phyloP scores from a whole-genome alignment of 2,329 filamentous ascomycete genomes.

The Xenoacremonium recifei region DNA sequence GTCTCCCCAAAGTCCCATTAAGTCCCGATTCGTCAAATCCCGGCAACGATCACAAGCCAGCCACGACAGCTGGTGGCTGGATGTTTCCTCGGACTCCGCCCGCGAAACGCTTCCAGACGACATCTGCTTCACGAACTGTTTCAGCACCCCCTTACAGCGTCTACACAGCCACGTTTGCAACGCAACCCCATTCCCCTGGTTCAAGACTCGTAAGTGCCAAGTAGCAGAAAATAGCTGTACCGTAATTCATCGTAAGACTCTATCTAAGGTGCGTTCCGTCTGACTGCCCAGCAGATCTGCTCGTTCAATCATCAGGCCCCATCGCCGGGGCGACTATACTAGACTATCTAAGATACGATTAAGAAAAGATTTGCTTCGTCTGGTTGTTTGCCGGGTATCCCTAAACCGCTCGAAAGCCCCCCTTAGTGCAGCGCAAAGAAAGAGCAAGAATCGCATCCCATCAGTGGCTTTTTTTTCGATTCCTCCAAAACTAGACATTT shows the following conservation, averaged over 20 bases:
- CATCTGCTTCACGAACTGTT: background rate
- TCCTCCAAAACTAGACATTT: too few relatives aligned
- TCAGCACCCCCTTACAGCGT: background rate
- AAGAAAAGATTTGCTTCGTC: conserved; percentile 9
- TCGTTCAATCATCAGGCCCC: conserved; percentile 27
- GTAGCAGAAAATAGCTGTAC: conserved; percentile 7
- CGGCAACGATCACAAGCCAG: too few relatives aligned
- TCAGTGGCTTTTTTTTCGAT: background rate
- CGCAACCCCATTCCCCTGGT: background rate
- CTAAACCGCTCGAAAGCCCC: background rate
- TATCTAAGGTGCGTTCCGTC: conserved; percentile 25
- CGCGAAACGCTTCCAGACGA: background rate
- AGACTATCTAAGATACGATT: conserved; percentile 21
- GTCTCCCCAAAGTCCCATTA: too few relatives aligned
- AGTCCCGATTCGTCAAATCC: too few relatives aligned
- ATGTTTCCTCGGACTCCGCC: too few relatives aligned
- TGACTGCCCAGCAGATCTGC: conserved; percentile 28
- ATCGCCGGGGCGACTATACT: conserved; percentile 18
- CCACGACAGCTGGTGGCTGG: too few relatives aligned
- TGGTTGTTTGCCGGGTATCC: background rate
- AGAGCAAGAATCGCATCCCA: background rate
- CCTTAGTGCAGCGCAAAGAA: conserved; percentile 2
- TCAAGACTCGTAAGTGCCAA: too few relatives aligned
- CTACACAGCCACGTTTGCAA: background rate
- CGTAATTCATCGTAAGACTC: conserved; percentile 24